A percentile compares a stretch with the other conserved stretches of the same genome.
These are phyloP conservation scores for Starmerella gropengiesseri DNA, from an alignment of 805 yeast genomes.

Conservation along the genomic window DNA sequence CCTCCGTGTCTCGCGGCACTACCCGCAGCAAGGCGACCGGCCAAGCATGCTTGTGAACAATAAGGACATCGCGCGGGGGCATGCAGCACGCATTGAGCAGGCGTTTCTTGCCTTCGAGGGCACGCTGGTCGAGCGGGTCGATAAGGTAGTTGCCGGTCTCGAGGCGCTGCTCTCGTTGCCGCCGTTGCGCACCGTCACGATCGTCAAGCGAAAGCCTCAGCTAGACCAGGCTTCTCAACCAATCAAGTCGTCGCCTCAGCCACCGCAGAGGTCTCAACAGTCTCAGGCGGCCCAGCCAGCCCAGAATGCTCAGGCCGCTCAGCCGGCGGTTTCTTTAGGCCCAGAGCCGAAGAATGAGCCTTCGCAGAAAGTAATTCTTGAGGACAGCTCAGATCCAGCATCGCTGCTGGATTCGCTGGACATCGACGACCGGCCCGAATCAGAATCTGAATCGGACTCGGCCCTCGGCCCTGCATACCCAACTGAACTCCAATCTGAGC, in stretches of 20 bases:
- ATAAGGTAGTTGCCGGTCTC: conserved; percentile 46
- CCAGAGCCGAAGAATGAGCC: too few relatives aligned
- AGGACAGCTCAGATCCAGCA: too few relatives aligned
- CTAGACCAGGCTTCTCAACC: too few relatives aligned
- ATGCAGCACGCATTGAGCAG: conserved; percentile 50
- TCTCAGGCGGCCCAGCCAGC: too few relatives aligned
- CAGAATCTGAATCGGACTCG: conserved; percentile 8
- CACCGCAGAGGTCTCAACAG: too few relatives aligned
- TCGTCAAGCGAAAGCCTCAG: too few relatives aligned
- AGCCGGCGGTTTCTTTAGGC: too few relatives aligned
- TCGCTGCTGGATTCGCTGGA: too few relatives aligned
- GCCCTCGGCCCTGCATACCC: not conserved
- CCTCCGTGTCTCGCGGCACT: conserved; percentile 43
- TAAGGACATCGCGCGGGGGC: conserved; percentile 60
- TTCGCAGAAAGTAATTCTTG: too few relatives aligned
- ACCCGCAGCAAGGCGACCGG: conserved; percentile 35
- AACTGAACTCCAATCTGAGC: not conserved
- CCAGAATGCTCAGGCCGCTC: too few relatives aligned
- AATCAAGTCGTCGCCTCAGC: too few relatives aligned
- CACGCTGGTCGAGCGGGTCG: conserved; percentile 43
- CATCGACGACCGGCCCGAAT: conserved; percentile 5
- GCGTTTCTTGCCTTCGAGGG: conserved; percentile 40
- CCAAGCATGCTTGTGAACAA: conserved; percentile 37
- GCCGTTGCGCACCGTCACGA: conserved; percentile 50
- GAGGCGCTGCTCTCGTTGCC: conserved; percentile 50